A percentile compares a stretch with the other conserved stretches of the same genome.
Conservation (phyloP, 805 yeast species). For the Wickerhamomyces rabaulensis region DNA sequence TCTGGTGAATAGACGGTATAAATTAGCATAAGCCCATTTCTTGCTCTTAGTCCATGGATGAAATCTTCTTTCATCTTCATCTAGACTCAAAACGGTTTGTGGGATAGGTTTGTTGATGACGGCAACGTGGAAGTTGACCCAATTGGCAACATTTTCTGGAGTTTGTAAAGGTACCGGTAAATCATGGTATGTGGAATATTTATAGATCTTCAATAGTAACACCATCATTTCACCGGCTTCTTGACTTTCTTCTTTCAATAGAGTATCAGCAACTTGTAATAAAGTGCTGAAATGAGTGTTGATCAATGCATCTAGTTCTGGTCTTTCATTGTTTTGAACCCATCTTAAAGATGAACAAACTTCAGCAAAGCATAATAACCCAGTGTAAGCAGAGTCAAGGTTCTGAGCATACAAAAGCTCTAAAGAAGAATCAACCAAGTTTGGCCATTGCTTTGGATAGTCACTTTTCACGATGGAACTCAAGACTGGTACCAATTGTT, state of each 20-base stretch:
- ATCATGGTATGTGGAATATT: constrained; percentile 69
- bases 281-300: constrained; percentile 59
- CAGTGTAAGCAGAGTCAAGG: constrained; percentile 48
- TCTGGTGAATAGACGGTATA: constrained; percentile 64
- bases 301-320: constrained; percentile 49
- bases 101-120: constrained; percentile 62
- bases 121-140: constrained; percentile 75
- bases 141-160: constrained; percentile 44
- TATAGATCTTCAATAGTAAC: constrained; percentile 68
- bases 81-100: constrained; percentile 40
- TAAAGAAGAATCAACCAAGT: constrained; percentile 41
- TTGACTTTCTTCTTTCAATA: constrained; percentile 34
- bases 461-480: constrained; percentile 46
- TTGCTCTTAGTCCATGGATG: constrained; percentile 69
- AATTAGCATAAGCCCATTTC: constrained; percentile 86
- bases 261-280: constrained; percentile 57
- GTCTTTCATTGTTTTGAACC: constrained; percentile 52
- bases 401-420: constrained; percentile 41
- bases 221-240: constrained; percentile 70
- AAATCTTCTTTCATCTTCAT: constrained; percentile 43
- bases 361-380: constrained; percentile 65
- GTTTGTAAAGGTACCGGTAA: constrained; percentile 62
- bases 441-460: constrained; percentile 50
- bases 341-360: constrained; percentile 69
- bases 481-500: constrained; percentile 48